Base-by-base conservation (phyloP, 306 rosid species). In the Betula pendula region DNA sequence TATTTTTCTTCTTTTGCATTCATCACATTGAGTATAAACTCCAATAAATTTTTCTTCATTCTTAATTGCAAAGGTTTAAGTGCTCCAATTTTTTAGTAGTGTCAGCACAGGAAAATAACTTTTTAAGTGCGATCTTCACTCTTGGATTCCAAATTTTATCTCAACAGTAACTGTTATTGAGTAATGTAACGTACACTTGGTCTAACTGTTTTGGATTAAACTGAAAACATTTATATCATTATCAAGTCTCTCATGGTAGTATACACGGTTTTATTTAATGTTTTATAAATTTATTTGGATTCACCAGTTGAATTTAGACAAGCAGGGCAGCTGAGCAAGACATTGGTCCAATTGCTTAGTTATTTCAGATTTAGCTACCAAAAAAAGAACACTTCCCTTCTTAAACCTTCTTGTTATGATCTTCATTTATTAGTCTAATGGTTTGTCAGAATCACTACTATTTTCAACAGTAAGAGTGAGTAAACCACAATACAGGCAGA, bases 201-300 rank as follows among this genome's bases (percentile, higher is more conserved):
- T 16, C 68, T 17, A 16, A 31, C 42, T 31, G 43, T 31, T 59
- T 38, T 12, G 19, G 66, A 59, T 59, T 59, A 27, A 59, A 33
- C 66, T 11, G 66, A 59, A 58, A 59, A 59, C 31, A 58, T 58
- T n/a, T n/a, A n/a, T n/a, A n/a, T n/a, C n/a, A 27, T 59, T 13
- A 38, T 4, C 9, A 59, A 27, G 0, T 58, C 31, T 58, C 66
- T 58, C 66, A 58, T 31, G 12, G 17, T 11, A 10, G 1, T 12
- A 4, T 27, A 13, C 19, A 4, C 4, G 40, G 5, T 35, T 3
- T 35, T 35, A 35, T 35, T 35, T 35, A 35, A 35, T 35, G 12
- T 13, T 58, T 25, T 12, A 58, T 25, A 3, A 11, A 58, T 25
- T 58, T 11, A 5, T 25, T 24, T 25, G 38, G 38, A 24, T 24